phyloP scores from a whole-genome alignment of 208 protist genomes.

The Trypanosoma scelopori region DNA sequence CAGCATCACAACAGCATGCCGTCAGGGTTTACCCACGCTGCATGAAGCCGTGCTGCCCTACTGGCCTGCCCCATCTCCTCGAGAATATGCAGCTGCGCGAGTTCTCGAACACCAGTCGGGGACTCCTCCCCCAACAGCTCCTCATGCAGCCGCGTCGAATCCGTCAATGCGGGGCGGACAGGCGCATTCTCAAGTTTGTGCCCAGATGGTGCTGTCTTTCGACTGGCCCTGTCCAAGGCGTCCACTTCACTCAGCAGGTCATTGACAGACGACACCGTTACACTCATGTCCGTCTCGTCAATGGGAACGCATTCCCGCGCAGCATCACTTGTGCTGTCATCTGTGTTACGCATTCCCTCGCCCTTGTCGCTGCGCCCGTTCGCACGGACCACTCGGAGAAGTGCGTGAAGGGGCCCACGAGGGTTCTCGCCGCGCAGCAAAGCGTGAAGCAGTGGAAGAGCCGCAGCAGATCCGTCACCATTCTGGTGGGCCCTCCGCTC shows the following conservation, averaged over 20 bases:
- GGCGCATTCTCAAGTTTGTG: background rate
- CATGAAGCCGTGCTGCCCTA: constrained; percentile 6
- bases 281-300: background rate
- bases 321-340: background rate
- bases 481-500: constrained; percentile 11
- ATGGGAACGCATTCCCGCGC: background rate
- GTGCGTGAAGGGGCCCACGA: constrained; percentile 2
- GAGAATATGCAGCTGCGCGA: constrained; percentile 12
- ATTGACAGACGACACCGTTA: constrained; percentile 5
- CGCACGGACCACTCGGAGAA: background rate
- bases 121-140: constrained; percentile 10
- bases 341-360: background rate
- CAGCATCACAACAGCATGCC: constrained; percentile 6
- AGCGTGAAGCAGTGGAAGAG: constrained; percentile 28
- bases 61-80: background rate
- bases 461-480: constrained; percentile 28
- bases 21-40: constrained; percentile 33
- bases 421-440: constrained; percentile 29
- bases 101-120: constrained; percentile 15
- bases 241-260: constrained; percentile 18
- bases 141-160: background rate
- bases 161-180: too few species aligned
- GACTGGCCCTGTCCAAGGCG: constrained; percentile 21
- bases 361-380: too few species aligned
- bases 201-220: background rate